phyloP scores from a whole-genome alignment of 306 rosid genomes.

The Acacia acuminata region DNA sequence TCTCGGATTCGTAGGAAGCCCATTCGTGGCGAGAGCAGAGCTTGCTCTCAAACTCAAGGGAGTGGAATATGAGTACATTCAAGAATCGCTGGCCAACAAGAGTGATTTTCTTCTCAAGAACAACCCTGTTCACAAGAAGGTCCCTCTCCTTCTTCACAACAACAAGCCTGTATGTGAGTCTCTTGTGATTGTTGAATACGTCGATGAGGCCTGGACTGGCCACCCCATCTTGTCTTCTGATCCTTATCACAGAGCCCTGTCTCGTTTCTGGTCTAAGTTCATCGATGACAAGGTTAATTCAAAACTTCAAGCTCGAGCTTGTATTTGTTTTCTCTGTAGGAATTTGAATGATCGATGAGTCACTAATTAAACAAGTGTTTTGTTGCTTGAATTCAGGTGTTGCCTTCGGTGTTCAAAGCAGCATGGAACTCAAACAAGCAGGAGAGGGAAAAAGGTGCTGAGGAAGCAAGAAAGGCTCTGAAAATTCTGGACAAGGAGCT shows the following conservation, averaged over 20 bases:
- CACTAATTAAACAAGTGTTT: neutral
- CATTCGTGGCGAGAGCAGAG: slow-evolving; percentile 36
- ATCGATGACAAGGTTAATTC: slow-evolving; percentile 45
- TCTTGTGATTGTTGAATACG: slow-evolving; percentile 43
- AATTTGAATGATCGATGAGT: neutral
- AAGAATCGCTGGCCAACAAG: slow-evolving; percentile 36
- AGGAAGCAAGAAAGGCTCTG: slow-evolving; percentile 34
- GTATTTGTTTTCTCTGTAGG: neutral
- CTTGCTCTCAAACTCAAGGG: slow-evolving; percentile 46
- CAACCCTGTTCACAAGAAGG: slow-evolving; percentile 47
- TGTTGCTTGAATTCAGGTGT: neutral
- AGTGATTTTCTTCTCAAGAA: slow-evolving; percentile 35
- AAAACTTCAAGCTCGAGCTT: too few relatives aligned
- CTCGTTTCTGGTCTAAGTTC: slow-evolving; percentile 43
- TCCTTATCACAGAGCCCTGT: slow-evolving; percentile 40
- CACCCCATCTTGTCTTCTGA: slow-evolving; percentile 39
- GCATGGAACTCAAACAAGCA: neutral
- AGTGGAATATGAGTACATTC: slow-evolving; percentile 30
- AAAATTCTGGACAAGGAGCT: slow-evolving; percentile 46
- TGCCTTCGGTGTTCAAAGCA: slow-evolving; percentile 17
- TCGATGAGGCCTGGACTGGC: slow-evolving; percentile 39
- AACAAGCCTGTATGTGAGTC: slow-evolving; percentile 44
- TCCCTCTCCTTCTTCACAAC: slow-evolving; percentile 44
- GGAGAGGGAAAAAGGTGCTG: slow-evolving; percentile 37
- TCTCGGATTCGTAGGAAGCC: slow-evolving; percentile 40